These are phyloP conservation scores for Cryomyces minteri DNA, from an alignment of 495 filamentous ascomycete species.

Conservation along the genomic window DNA sequence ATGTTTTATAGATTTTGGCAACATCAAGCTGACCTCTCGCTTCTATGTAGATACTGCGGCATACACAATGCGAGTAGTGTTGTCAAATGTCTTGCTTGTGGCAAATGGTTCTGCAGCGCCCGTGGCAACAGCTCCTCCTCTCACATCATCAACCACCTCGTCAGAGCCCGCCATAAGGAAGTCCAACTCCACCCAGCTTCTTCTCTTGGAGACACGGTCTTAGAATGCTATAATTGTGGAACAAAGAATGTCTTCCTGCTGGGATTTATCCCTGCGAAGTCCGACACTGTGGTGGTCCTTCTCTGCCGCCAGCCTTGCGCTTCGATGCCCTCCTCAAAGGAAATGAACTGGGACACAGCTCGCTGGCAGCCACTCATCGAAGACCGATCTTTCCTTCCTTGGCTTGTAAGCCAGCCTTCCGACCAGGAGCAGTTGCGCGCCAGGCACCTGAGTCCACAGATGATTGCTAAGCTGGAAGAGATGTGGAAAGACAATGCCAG, in stretches of 20 bases:
- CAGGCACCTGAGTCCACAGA: constrained; percentile 79
- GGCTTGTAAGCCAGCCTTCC: constrained; percentile 78
- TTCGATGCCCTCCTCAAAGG: constrained; percentile 87
- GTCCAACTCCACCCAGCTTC: constrained; percentile 91
- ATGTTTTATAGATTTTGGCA: background rate
- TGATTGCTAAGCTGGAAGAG: constrained; percentile 94
- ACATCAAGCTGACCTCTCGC: background rate
- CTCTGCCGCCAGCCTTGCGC: constrained; percentile 95
- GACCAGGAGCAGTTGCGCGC: constrained; percentile 94
- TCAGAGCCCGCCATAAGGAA: constrained; percentile 95
- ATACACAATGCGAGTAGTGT: constrained; percentile 92
- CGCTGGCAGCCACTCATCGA: constrained; percentile 96
- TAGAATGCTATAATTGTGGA: constrained; percentile 99
- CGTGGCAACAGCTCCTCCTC: constrained; percentile 92
- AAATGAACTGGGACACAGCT: constrained; percentile 99
- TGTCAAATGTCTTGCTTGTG: constrained; percentile 87
- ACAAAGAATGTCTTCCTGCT: constrained; percentile 99
- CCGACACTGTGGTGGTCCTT: constrained; percentile 92
- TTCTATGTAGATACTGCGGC: constrained; percentile 62
- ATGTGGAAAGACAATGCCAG: constrained; percentile 95
- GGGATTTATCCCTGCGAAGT: constrained; percentile 98
- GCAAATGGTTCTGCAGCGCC: constrained; percentile 98
- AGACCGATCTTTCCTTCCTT: constrained; percentile 84
- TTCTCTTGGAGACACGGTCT: constrained; percentile 86
- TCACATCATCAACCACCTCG: constrained; percentile 96